Percentiles rank a stretch among this genome's conserved stretches.
Conservation (phyloP, 2,329 filamentous ascomycete species). For the Cordyceps cicadae region DNA sequence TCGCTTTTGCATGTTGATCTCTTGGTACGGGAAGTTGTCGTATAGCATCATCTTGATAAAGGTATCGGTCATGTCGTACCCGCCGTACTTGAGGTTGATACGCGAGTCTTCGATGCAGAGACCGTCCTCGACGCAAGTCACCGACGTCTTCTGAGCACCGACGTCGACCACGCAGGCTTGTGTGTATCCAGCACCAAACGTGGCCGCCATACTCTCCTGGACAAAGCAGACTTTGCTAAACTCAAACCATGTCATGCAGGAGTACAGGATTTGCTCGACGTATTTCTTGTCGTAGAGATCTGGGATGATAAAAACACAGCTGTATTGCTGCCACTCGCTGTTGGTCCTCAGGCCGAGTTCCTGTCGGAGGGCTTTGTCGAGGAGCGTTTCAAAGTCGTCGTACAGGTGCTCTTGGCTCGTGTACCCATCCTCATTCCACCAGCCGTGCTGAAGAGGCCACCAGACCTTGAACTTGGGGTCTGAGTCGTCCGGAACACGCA, state of each 20-base stretch:
- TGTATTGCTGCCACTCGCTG: constrained; percentile 81
- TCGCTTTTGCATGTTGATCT: constrained; percentile 82
- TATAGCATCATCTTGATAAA: constrained; percentile 98
- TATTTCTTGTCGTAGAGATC: constrained; percentile 95
- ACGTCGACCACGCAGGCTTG: constrained; percentile 93
- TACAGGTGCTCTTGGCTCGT: constrained; percentile 68
- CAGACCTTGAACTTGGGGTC: constrained; percentile 82
- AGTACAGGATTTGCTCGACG: constrained; percentile 74
- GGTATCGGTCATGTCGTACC: constrained; percentile 83
- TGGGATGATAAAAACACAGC: constrained; percentile 93
- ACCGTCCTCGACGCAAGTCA: constrained; percentile 94
- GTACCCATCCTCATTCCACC: constrained; percentile 88
- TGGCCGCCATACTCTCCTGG: constrained; percentile 90
- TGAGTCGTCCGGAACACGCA: constrained; percentile 83
- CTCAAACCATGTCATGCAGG: constrained; percentile 80
- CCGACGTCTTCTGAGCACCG: constrained; percentile 92
- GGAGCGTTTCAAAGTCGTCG: constrained; percentile 77
- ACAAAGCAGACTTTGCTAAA: constrained; percentile 89
- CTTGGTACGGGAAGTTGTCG: constrained; percentile 89
- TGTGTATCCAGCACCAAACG: constrained; percentile 90
- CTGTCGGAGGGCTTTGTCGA: constrained; percentile 79
- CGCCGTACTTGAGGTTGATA: constrained; percentile 90
- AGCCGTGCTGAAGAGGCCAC: constrained; percentile 83
- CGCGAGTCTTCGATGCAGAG: constrained; percentile 91
- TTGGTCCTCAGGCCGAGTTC: constrained; percentile 72